Conservation (phyloP, 257 asterid genomes). For the Oldenlandia corymbosa region DNA sequence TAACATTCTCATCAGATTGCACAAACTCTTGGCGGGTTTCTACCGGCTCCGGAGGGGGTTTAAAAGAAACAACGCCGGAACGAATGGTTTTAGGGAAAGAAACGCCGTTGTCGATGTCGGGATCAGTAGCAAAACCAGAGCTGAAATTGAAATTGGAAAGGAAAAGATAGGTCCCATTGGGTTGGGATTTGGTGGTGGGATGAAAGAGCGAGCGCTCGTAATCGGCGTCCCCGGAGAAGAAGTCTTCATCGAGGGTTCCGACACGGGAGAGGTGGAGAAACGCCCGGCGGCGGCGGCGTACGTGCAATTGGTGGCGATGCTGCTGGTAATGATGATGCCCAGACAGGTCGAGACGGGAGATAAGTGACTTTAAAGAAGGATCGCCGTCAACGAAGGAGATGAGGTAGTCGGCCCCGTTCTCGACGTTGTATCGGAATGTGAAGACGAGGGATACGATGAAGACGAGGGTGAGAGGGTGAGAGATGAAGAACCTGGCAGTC, state of each 20-base stretch:
- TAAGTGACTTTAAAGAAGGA: conserved; percentile 66
- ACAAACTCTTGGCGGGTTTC: conserved; percentile 12
- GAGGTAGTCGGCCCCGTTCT: conserved; percentile 63
- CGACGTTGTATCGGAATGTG: conserved; percentile 67
- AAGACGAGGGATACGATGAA: conserved; percentile 51
- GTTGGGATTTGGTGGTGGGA: conserved; percentile 37
- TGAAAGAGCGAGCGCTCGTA: conserved; percentile 67
- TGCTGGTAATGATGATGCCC: conserved; percentile 18
- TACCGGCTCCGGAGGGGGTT: conserved; percentile 24
- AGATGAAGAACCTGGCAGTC: conserved; percentile 37
- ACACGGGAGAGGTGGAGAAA: conserved; percentile 87
- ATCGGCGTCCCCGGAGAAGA: conserved; percentile 83
- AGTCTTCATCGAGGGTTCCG: conserved; percentile 80
- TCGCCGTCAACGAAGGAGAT: conserved; percentile 64
- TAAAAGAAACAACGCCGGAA: conserved; percentile 42
- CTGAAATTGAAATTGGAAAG: conserved; percentile 42
- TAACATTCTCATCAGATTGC: conserved; percentile 12
- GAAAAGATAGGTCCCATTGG: conserved; percentile 40
- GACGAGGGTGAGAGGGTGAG: conserved; percentile 53
- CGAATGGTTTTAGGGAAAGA: conserved; percentile 30
- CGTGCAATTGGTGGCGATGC: conserved; percentile 27
- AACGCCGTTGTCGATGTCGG: conserved; percentile 43
- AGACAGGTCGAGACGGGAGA: conserved; percentile 66
- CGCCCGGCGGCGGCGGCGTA: conserved; percentile 69
- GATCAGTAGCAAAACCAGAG: conserved; percentile 36